Base-by-base conservation (phyloP, 2,329 filamentous ascomycete genomes). In the Fusarium albosuccineum region DNA sequence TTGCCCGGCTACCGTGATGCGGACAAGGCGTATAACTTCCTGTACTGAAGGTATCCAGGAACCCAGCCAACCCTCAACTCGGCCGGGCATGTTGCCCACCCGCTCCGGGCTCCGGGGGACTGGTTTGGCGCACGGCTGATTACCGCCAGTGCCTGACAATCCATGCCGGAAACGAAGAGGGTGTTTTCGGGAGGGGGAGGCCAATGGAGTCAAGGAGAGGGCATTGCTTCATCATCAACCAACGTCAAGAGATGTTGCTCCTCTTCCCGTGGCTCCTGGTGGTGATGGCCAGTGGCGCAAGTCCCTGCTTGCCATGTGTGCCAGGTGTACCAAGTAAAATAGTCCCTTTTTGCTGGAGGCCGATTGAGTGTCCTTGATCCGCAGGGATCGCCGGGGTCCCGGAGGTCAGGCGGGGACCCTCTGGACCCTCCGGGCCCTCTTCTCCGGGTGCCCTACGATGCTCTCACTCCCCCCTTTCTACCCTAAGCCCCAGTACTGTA, bases 91-190 rank as follows among this genome's bases (percentile, higher is more conserved):
- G 33, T 48, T 68, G 30, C 42, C 56, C 40, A 66, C 45, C 68
- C 61, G 61, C 53, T 59, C 53, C 53, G 56, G 65, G 52, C 61
- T 50, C 65, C 65, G 52, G 52, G 46, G 40, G 46, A 69, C 62
- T 68, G 66, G 66, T 56, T 66, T 68, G 65, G 64, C 64, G 51
- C 52, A 65, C 54, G 51, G 61, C 36, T 59, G 65, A 51, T 67
- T 40, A 48, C 44, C 56, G 55, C 52, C 59, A 29, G 66, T 69
- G 37, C 66, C 66, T 69, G 62, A 67, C 58, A 67, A 70, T 69
- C 66, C 41, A 70, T 57, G 17, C 55, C 45, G 16, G 22, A 45
- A 70, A 40, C 33, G 49, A 63, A 49, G 44, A 69, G 50, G 51
- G 49, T 8, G 11, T 16, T 45, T 33, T 57, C 29, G 37, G 9